A percentile compares a stretch with the other conserved stretches of the same genome.
These are phyloP conservation scores for Coemansia sp. DNA, from an alignment of 192 early-diverging fungal genomes.

Conservation along the genomic window DNA sequence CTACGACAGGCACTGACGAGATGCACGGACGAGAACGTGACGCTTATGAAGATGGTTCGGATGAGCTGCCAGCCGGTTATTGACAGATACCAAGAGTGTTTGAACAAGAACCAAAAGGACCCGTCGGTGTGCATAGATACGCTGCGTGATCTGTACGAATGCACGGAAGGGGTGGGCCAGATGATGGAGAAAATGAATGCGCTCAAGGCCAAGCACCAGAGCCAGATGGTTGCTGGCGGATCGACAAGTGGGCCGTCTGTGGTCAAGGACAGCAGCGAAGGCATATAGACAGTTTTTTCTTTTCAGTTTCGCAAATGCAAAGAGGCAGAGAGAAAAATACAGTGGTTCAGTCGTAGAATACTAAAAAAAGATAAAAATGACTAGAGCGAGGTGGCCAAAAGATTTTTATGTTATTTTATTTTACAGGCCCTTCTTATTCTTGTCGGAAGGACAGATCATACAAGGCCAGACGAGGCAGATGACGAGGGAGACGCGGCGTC, in stretches of 20 bases:
- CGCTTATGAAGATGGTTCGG: constrained; percentile 54
- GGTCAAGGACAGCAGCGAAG: not conserved
- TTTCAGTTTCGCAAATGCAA: not conserved
- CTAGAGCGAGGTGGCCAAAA: no score
- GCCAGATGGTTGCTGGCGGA: not conserved
- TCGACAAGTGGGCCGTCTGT: not conserved
- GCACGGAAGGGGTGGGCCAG: constrained; percentile 52
- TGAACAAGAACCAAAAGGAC: constrained; percentile 31
- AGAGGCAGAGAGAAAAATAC: constrained; percentile 4
- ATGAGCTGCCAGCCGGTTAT: constrained; percentile 54
- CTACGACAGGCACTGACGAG: constrained; percentile 46
- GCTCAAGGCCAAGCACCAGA: constrained; percentile 30
- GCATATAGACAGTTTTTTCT: not conserved
- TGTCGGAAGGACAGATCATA: not conserved
- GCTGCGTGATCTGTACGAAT: constrained; percentile 52
- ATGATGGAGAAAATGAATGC: constrained; percentile 52
- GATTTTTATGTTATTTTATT: no score
- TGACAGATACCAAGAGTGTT: constrained; percentile 45
- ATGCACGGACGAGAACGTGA: constrained; percentile 56
- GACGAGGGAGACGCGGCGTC: not conserved
- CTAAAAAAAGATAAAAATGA: no score
- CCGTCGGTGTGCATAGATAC: constrained; percentile 44
- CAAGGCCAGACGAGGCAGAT: constrained; percentile 4
- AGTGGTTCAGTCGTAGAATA: no score
- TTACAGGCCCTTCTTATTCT: no score